These are phyloP conservation scores for Trichoderma simmonsii DNA, from an alignment of 2,329 filamentous ascomycete genomes.

Conservation along the genomic window DNA sequence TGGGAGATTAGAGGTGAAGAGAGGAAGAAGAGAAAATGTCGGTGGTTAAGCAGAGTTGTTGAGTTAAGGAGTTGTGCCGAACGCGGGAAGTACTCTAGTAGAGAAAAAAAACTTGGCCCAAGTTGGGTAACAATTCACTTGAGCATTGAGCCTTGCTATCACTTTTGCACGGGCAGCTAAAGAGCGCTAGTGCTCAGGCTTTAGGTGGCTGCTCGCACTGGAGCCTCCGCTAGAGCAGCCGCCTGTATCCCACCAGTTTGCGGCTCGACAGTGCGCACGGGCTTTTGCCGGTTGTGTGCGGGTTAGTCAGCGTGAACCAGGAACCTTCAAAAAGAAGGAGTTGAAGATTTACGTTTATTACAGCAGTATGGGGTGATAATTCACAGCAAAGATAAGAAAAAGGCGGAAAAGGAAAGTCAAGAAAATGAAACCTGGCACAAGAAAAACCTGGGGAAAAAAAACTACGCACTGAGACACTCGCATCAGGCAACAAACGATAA, in stretches of 20 bases:
- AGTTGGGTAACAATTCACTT: conserved; percentile 9
- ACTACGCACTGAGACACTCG: not conserved
- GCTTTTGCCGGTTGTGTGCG: not conserved
- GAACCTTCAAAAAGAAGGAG: not conserved
- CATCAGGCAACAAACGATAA: not conserved
- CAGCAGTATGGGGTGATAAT: not conserved
- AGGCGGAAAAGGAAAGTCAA: not conserved
- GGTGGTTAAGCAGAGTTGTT: not conserved
- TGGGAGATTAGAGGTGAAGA: not conserved
- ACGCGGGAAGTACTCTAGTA: not conserved
- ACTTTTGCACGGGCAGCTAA: not conserved
- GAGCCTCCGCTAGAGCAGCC: not conserved
- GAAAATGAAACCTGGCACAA: not conserved
- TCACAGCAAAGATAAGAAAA: not conserved
- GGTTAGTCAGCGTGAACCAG: conserved; percentile 3
- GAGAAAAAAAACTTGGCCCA: conserved; percentile 6
- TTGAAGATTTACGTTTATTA: not conserved
- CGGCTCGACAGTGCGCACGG: conserved; percentile 4
- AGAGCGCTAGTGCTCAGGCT: not conserved
- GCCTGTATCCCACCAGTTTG: conserved; percentile 11
- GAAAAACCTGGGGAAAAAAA: not conserved
- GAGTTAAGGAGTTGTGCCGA: not conserved
- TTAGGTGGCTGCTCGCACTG: not conserved
- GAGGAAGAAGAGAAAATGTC: not conserved
- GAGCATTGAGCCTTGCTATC: not conserved